These are phyloP conservation scores for Helenozyma baotianmanensis DNA, from an alignment of 805 yeast genomes.

Conservation along the genomic window DNA sequence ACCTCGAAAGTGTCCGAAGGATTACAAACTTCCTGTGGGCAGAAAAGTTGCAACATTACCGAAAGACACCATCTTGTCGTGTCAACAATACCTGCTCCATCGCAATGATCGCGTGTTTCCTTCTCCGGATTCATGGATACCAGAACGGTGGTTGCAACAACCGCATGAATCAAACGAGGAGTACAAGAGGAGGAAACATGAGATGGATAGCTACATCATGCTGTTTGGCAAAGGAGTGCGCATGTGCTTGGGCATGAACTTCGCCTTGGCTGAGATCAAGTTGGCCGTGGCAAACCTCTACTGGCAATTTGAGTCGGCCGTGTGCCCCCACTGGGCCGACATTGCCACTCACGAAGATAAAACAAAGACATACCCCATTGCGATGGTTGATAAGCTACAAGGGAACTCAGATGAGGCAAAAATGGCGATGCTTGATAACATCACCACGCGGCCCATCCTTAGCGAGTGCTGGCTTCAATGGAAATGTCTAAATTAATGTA, in stretches of 20 bases:
- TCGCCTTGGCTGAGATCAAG: neutral
- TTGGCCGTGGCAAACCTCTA: neutral
- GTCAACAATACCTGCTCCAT: slow-evolving; percentile 1
- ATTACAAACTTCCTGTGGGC: neutral
- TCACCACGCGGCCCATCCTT: neutral
- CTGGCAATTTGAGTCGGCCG: neutral
- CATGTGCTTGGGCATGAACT: slow-evolving; percentile 1
- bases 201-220: neutral
- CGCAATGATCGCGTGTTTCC: neutral
- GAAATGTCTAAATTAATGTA: neutral
- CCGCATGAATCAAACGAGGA: neutral
- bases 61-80: neutral
- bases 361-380: too few relatives aligned
- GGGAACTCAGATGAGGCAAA: neutral
- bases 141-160: neutral
- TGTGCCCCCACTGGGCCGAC: neutral
- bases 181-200: neutral
- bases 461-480: slow-evolving; percentile 1
- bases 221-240: slow-evolving; percentile 2
- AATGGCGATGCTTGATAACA: slow-evolving; percentile 1
- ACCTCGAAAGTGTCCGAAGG: neutral
- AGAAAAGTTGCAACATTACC: neutral
- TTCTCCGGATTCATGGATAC: neutral
- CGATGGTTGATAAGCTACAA: neutral
- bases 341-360: neutral